phyloP scores from a whole-genome alignment of 768 basidiomycete species.

The Pisolithus tinctorius region DNA sequence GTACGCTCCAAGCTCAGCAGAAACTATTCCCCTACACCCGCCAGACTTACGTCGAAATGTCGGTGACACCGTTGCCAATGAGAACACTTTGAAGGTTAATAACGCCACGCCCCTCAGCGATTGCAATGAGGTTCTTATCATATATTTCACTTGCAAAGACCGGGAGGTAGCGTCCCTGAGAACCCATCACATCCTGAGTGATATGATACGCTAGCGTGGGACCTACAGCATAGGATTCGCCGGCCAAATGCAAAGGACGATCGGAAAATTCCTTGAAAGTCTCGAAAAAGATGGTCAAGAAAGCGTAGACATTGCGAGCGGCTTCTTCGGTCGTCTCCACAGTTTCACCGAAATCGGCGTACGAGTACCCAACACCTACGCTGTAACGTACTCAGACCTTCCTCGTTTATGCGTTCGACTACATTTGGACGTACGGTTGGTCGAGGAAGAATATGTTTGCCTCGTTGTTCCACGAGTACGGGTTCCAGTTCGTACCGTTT shows the following conservation, averaged over 20 bases:
- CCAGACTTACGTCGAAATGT: slow-evolving; percentile 38
- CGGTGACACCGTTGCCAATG: slow-evolving; percentile 68
- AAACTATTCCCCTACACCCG: too few species aligned
- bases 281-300: slow-evolving; percentile 74
- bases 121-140: slow-evolving; percentile 58
- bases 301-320: slow-evolving; percentile 66
- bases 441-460: slow-evolving; percentile 69
- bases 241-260: slow-evolving; percentile 62
- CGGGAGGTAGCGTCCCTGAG: slow-evolving; percentile 62
- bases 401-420: neutral
- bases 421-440: slow-evolving; percentile 40
- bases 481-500: slow-evolving; percentile 60
- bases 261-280: slow-evolving; percentile 69
- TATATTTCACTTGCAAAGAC: slow-evolving; percentile 72
- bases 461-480: slow-evolving; percentile 57
- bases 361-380: slow-evolving; percentile 67
- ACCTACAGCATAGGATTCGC: slow-evolving; percentile 67
- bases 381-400: slow-evolving; percentile 21
- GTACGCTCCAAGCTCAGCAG: neutral
- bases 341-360: slow-evolving; percentile 61
- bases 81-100: slow-evolving; percentile 69
- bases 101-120: slow-evolving; percentile 40
- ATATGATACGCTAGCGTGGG: neutral
- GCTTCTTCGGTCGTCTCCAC: slow-evolving; percentile 77
- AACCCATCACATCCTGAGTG: neutral